These are phyloP conservation scores for Monosporascus sp. DNA, from an alignment of 2,329 filamentous ascomycete genomes.

Conservation along the genomic window DNA sequence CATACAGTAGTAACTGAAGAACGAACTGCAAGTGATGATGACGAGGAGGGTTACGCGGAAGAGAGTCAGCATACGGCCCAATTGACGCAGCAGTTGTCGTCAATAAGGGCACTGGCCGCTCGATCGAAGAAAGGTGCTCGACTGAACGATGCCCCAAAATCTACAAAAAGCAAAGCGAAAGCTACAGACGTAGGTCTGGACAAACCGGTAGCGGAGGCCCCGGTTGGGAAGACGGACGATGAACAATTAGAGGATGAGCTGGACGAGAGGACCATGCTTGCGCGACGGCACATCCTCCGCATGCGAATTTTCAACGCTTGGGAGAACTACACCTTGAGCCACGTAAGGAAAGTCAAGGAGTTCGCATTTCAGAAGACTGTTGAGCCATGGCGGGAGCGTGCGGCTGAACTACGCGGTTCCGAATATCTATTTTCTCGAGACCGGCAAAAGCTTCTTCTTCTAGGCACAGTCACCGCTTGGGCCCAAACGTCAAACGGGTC, in stretches of 20 bases:
- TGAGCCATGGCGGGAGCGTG: constrained; percentile 6
- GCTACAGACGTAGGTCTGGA: not conserved
- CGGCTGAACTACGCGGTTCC: not conserved
- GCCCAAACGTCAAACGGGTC: not conserved
- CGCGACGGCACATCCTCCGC: constrained; percentile 27
- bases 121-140: not conserved
- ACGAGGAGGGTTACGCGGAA: not conserved
- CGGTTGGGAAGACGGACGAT: constrained; percentile 5
- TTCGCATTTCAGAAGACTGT: constrained; percentile 11
- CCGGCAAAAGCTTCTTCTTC: not conserved
- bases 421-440: not conserved
- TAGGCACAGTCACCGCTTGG: constrained; percentile 1
- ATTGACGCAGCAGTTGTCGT: not conserved
- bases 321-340: constrained; percentile 22
- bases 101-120: not conserved
- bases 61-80: not conserved
- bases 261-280: constrained; percentile 26
- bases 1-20: not conserved
- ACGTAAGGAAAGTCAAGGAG: constrained; percentile 16
- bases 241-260: constrained; percentile 12
- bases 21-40: not conserved
- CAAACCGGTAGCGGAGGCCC: not conserved
- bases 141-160: not conserved
- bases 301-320: constrained; percentile 28
- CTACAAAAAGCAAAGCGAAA: not conserved